phyloP scores from a whole-genome alignment of 306 rosid species.

The Styphnolobium japonicum region DNA sequence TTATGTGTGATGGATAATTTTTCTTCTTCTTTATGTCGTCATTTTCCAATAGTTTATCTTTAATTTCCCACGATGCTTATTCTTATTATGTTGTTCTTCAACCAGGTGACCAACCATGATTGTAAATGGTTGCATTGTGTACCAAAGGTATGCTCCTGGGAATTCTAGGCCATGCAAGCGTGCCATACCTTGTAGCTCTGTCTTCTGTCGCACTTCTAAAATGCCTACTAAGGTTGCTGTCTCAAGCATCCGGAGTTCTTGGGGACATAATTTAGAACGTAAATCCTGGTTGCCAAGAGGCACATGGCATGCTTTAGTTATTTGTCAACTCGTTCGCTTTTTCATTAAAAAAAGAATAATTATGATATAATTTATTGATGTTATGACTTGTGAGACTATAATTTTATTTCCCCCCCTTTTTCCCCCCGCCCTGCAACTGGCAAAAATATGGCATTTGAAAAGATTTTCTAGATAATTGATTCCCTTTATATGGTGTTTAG shows the following conservation, averaged over 20 bases:
- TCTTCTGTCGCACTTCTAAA: constrained; percentile 33
- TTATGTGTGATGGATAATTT: neutral
- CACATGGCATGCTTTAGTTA: constrained; percentile 4
- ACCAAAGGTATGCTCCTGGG: constrained; percentile 45
- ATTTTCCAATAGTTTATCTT: neutral
- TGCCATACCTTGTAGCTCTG: constrained; percentile 12
- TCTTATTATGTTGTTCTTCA: neutral
- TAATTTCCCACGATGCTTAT: neutral
- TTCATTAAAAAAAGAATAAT: neutral
- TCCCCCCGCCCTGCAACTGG: neutral
- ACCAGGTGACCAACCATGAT: constrained; percentile 57
- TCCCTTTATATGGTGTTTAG: neutral
- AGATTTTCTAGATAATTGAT: neutral
- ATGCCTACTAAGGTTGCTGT: constrained; percentile 35
- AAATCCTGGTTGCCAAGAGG: constrained; percentile 37
- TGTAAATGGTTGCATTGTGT: constrained; percentile 43
- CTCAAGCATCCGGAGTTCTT: constrained; percentile 40
- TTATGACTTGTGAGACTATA: neutral
- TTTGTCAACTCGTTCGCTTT: neutral
- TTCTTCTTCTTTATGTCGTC: neutral
- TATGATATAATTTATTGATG: neutral
- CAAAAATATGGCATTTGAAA: neutral
- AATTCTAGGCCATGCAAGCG: constrained; percentile 32
- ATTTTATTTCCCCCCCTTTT: neutral
- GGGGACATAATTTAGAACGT: constrained; percentile 38